Percentiles rank a stretch among this genome's conserved stretches.
Conservation (phyloP, 208 protist genomes). For the Herpetomonas tarakana region DNA sequence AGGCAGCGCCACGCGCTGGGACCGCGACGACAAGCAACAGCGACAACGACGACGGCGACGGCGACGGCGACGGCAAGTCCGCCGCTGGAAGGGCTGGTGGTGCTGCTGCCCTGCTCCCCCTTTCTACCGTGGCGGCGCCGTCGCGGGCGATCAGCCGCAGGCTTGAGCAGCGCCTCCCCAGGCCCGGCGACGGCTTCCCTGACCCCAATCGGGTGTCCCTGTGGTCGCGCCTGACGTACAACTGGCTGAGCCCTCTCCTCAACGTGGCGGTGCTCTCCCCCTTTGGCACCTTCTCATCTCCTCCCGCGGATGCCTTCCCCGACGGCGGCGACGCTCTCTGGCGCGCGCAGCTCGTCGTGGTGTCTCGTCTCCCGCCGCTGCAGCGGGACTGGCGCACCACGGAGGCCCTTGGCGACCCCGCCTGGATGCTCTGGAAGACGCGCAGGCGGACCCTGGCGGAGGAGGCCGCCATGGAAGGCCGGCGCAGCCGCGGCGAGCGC, state of each 20-base stretch:
- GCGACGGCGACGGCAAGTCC: too few relatives aligned
- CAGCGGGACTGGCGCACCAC: constrained; percentile 29
- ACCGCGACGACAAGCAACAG: constrained; percentile 1
- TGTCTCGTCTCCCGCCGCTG: constrained; percentile 48
- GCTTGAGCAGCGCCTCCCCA: constrained; percentile 9
- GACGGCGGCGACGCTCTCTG: constrained; percentile 34
- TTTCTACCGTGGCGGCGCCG: too few relatives aligned
- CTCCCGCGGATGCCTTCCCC: constrained; percentile 22
- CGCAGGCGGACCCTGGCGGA: constrained; percentile 22
- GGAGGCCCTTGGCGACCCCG: constrained; percentile 31
- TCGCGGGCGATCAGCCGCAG: too few relatives aligned
- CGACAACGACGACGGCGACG: constrained; percentile 1
- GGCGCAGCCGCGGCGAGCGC: constrained; percentile 7
- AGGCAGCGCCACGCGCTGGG: neutral
- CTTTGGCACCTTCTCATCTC: constrained; percentile 37
- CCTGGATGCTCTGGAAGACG: constrained; percentile 45
- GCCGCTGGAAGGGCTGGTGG: too few relatives aligned
- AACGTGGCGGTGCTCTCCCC: constrained; percentile 48
- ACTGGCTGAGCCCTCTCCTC: constrained; percentile 68
- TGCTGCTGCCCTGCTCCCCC: too few relatives aligned
- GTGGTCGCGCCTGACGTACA: constrained; percentile 37
- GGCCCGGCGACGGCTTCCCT: constrained; percentile 53
- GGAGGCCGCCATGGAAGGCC: neutral
- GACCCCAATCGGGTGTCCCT: constrained; percentile 40
- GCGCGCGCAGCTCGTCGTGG: constrained; percentile 27